phyloP scores from a whole-genome alignment of 805 yeast genomes.

The Wickerhamomyces silvicola region DNA sequence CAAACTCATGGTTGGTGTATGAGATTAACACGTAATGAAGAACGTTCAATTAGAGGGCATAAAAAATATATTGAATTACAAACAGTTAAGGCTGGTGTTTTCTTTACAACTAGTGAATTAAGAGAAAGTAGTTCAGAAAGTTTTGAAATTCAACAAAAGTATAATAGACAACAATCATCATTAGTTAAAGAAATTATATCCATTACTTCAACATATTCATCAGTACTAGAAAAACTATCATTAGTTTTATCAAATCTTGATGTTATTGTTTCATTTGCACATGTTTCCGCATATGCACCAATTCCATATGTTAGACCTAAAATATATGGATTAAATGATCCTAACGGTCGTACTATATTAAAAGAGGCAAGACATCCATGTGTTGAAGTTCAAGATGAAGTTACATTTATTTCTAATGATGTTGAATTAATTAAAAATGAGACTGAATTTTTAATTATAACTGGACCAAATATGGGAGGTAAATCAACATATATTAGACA shows the following conservation, averaged over 20 bases:
- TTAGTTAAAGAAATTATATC: slow-evolving; percentile 78
- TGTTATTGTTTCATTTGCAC: slow-evolving; percentile 81
- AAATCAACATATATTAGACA: slow-evolving; percentile 91
- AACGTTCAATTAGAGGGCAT: slow-evolving; percentile 63
- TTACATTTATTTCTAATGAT: slow-evolving; percentile 88
- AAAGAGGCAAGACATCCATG: slow-evolving; percentile 91
- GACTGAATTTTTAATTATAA: slow-evolving; percentile 73
- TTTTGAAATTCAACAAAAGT: slow-evolving; percentile 53
- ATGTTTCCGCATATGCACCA: slow-evolving; percentile 77
- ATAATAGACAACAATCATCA: slow-evolving; percentile 67
- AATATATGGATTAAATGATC: slow-evolving; percentile 46
- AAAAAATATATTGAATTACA: slow-evolving; percentile 67
- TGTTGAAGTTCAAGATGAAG: slow-evolving; percentile 84
- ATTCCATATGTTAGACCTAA: slow-evolving; percentile 72
- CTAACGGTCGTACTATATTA: slow-evolving; percentile 44
- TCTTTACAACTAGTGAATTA: slow-evolving; percentile 70
- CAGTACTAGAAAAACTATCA: slow-evolving; percentile 66
- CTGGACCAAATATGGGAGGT: slow-evolving; percentile 98
- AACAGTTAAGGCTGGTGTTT: slow-evolving; percentile 93
- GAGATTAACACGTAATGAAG: slow-evolving; percentile 86
- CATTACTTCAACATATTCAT: slow-evolving; percentile 75
- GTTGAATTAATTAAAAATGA: slow-evolving; percentile 52
- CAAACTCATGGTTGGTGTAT: slow-evolving; percentile 91
- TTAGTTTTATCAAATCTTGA: slow-evolving; percentile 67
- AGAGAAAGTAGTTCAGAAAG: slow-evolving; percentile 54